These are phyloP conservation scores for Botrytis fragariae DNA, from an alignment of 2,329 filamentous ascomycete genomes.

Conservation along the genomic window DNA sequence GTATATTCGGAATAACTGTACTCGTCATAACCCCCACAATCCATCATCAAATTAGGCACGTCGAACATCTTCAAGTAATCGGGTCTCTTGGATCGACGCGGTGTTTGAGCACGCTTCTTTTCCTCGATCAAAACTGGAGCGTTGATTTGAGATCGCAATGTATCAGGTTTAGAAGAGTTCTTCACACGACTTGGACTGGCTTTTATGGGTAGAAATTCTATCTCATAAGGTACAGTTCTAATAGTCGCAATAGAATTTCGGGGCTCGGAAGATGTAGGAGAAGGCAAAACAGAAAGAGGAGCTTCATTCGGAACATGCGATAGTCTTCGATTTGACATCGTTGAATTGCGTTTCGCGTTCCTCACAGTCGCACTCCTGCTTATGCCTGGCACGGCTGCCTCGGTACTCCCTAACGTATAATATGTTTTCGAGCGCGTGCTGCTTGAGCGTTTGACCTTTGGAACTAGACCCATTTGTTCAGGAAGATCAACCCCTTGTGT, in stretches of 20 bases:
- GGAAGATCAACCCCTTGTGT: not conserved
- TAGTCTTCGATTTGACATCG: not conserved
- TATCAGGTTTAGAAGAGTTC: not conserved
- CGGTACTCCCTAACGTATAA: not conserved
- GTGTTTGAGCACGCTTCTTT: not conserved
- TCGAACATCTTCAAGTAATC: not conserved
- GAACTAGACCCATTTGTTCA: not conserved
- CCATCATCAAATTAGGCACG: conserved; percentile 11
- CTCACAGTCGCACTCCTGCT: not conserved
- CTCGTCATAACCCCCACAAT: not conserved
- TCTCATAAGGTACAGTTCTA: not conserved
- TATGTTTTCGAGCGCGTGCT: not conserved
- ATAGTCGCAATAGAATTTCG: not conserved
- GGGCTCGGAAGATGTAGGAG: not conserved
- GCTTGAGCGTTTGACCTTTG: not conserved
- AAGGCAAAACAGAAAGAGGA: not conserved
- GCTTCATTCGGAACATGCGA: not conserved
- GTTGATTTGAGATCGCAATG: not conserved
- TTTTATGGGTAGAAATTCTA: not conserved
- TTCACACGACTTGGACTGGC: not conserved
- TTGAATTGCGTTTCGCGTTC: not conserved
- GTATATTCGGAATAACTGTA: not conserved
- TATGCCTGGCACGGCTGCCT: not conserved
- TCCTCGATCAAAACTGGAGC: not conserved
- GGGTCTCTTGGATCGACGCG: not conserved